Conservation (phyloP, 2,329 filamentous ascomycete species). For the Penicillium aurantiogriseum region DNA sequence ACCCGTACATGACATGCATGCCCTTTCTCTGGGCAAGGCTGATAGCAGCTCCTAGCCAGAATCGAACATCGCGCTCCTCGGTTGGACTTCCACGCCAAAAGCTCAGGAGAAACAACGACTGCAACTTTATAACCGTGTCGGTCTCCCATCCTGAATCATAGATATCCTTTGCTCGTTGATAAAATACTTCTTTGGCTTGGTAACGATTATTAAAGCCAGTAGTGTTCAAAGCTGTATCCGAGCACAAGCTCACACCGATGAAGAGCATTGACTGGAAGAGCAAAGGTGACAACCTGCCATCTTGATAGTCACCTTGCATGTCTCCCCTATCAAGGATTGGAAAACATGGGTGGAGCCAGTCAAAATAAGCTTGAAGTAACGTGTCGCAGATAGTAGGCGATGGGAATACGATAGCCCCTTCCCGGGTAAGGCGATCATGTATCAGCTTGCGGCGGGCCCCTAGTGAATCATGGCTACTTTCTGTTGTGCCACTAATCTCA, state of each 20-base stretch:
- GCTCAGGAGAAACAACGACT: slow-evolving; percentile 55
- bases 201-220: slow-evolving; percentile 52
- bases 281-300: slow-evolving; percentile 49
- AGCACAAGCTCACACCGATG: slow-evolving; percentile 50
- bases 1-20: slow-evolving; percentile 36
- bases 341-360: slow-evolving; percentile 58
- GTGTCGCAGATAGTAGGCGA: slow-evolving; percentile 43
- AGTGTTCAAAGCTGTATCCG: slow-evolving; percentile 44
- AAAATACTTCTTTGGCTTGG: slow-evolving; percentile 52
- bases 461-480: slow-evolving; percentile 19
- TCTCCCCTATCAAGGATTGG: slow-evolving; percentile 53
- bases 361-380: slow-evolving; percentile 54
- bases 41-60: slow-evolving; percentile 54
- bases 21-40: slow-evolving; percentile 51
- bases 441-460: slow-evolving; percentile 31
- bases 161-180: slow-evolving; percentile 50
- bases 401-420: slow-evolving; percentile 49
- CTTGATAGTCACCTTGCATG: slow-evolving; percentile 42
- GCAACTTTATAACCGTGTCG: slow-evolving; percentile 51
- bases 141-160: slow-evolving; percentile 56
- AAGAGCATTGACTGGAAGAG: slow-evolving; percentile 56
- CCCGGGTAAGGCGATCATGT: slow-evolving; percentile 30
- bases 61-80: slow-evolving; percentile 50
- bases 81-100: slow-evolving; percentile 55
- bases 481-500: slow-evolving; percentile 16